Base-by-base conservation (phyloP, 208 protist genomes). In the Giardia muris region DNA sequence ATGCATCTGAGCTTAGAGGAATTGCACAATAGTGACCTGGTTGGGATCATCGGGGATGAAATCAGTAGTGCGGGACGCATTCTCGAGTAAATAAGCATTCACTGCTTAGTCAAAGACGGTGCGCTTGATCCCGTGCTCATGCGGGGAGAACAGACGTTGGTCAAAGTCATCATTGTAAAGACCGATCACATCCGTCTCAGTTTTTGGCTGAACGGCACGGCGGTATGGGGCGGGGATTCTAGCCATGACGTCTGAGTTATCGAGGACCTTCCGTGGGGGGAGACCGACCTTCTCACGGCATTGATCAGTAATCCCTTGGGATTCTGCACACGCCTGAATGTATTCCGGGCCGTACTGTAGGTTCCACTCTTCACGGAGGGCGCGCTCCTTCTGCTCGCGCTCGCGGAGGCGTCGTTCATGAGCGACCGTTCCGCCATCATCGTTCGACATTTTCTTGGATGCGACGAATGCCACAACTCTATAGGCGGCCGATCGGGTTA, bases 1-100 rank as follows among this genome's bases (percentile, higher is more conserved):
- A 93, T 94, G n/a, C 94, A 92, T 30, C 39, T 93, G 43, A 39
- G 45, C 43, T 30, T 94, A 0, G 94, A 95, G 22, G 92, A 93
- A 30, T 42, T 95, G 2, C 19, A 91, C 0, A 3, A 67, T 0
- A 90, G 93, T 43, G 87, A 93, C 0, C 91, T 93, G 46, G 43
- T 10, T 48, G 46, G 47, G 0, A 0, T n/a, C 0, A 22, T 91
- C 67, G 57, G 30, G 4, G 46, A 39, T 0, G 39, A 42, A 30
- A 30, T 93, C 10, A 3, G 30, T 44, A 19, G 67, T 45, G 87
- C 92, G 43, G 45, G 45, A 22, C 0, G 91, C 30, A 47, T 88
- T 88, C n/a, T 90, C 43, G 4, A 44, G 42, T 89, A 43, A 44
- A 4, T 10, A 89, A 10, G 19, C 3, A 89, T 4, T n/a, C n/a